Evolutionary conservation across 2,329 filamentous ascomycete genomes (phyloP).

Genomic region (Monosporascus sp.): DNA sequence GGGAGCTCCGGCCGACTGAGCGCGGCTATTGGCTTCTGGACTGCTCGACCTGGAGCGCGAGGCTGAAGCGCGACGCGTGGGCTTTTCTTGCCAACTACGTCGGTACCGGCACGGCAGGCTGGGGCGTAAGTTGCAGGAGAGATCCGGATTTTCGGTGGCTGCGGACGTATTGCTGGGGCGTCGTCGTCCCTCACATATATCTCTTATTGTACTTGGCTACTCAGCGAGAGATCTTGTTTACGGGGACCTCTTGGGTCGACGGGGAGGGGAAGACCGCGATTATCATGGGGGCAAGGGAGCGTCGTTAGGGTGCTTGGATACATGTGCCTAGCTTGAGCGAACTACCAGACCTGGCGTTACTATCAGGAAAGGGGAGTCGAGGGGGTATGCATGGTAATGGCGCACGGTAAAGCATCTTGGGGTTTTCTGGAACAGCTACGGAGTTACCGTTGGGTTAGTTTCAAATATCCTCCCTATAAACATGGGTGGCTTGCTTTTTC

Average conservation of each 20-base stretch:
- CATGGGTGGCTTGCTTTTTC: no score
- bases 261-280: slow-evolving; percentile 49
- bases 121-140: slow-evolving; percentile 58
- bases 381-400: no score
- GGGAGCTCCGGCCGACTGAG: slow-evolving; percentile 54
- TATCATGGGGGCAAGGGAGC: slow-evolving; percentile 29
- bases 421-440: no score
- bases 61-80: slow-evolving; percentile 53
- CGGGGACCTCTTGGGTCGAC: slow-evolving; percentile 62
- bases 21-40: slow-evolving; percentile 73
- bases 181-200: slow-evolving; percentile 66
- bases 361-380: no score
- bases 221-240: slow-evolving; percentile 52
- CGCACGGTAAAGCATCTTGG: no score
- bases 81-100: slow-evolving; percentile 55
- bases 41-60: slow-evolving; percentile 46
- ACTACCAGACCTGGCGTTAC: no score
- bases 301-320: background rate
- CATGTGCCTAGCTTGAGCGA: background rate
- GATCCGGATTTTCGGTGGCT: slow-evolving; percentile 42
- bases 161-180: slow-evolving; percentile 73
- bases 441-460: no score
- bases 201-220: slow-evolving; percentile 70
- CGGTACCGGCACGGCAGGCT: slow-evolving; percentile 53
- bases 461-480: no score